These are phyloP conservation scores for Diutina ranongensis DNA, from an alignment of 1,139 yeast genomes.

Conservation along the genomic window DNA sequence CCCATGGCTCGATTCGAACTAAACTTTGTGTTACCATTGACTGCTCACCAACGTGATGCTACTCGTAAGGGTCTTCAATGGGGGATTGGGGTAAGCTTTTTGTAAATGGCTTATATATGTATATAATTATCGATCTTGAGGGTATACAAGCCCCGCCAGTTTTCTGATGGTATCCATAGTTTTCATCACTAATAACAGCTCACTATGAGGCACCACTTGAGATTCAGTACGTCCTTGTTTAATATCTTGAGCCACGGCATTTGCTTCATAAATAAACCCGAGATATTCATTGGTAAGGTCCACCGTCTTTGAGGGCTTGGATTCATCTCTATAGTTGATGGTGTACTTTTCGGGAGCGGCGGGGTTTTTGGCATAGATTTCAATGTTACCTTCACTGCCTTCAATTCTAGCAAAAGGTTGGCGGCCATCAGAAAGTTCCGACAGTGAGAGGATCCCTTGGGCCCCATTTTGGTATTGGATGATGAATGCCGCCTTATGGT, in stretches of 20 bases:
- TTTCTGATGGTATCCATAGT: constrained; percentile 33
- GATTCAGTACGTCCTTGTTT: constrained; percentile 23
- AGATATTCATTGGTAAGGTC: constrained; percentile 10
- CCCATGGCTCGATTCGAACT: constrained; percentile 89
- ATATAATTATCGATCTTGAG: constrained; percentile 18
- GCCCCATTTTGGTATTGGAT: constrained; percentile 23
- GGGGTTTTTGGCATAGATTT: constrained; percentile 21
- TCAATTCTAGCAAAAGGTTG: constrained; percentile 23
- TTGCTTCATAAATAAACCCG: constrained; percentile 44
- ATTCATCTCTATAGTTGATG: neutral
- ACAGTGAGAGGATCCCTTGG: constrained; percentile 25
- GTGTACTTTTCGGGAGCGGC: constrained; percentile 13
- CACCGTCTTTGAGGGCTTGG: neutral
- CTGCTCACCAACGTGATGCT: constrained; percentile 52
- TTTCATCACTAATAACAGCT: constrained; percentile 31
- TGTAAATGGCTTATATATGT: constrained; percentile 23
- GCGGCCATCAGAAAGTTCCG: constrained; percentile 20
- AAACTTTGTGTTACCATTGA: constrained; percentile 71
- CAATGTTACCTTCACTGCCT: constrained; percentile 27
- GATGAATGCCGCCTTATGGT: constrained; percentile 22
- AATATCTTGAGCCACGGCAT: constrained; percentile 35
- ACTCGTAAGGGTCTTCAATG: constrained; percentile 82
- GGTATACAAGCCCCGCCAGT: constrained; percentile 30
- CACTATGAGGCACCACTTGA: constrained; percentile 28
- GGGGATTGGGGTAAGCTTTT: constrained; percentile 81